Conservation (phyloP, 768 basidiomycete genomes). For the Leucogyrophana mollusca region DNA sequence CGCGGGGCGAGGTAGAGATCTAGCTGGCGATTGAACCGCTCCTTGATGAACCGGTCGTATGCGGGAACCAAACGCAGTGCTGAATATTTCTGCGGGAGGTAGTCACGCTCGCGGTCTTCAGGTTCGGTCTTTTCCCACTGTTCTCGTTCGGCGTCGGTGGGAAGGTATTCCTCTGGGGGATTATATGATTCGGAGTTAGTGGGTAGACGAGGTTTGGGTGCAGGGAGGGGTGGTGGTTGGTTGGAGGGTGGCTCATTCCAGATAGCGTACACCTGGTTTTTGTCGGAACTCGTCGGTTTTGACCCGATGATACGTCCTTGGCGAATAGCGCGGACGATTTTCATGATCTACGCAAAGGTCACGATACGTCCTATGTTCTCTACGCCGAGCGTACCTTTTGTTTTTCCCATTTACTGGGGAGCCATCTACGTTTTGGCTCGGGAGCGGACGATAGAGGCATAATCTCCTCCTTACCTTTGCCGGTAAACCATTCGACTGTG, state of each 20-base stretch:
- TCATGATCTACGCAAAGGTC: conserved; percentile 76
- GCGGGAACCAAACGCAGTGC: conserved; percentile 89
- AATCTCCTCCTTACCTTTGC: conserved; percentile 89
- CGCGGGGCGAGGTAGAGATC: conserved; percentile 97
- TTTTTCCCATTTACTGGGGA: conserved; percentile 99
- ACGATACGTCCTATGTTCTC: conserved; percentile 3
- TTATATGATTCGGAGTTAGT: conserved; percentile 98
- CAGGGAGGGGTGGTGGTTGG: conserved; percentile 85
- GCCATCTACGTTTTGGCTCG: conserved; percentile 95
- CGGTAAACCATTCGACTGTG: conserved; percentile 95
- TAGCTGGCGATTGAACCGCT: conserved; percentile 90
- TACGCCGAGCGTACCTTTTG: conserved; percentile 68
- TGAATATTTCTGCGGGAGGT: conserved; percentile 83
- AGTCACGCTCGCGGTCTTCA: conserved; percentile 88
- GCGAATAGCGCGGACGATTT: conserved; percentile 97
- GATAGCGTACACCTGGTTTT: conserved; percentile 78
- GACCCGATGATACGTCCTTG: conserved; percentile 91
- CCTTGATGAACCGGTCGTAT: conserved; percentile 88
- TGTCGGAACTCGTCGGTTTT: conserved; percentile 68
- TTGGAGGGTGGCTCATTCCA: conserved; percentile 81
- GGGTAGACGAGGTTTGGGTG: conserved; percentile 87
- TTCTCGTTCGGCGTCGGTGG: conserved; percentile 75
- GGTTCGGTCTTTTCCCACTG: conserved; percentile 82
- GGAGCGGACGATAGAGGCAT: conserved; percentile 92
- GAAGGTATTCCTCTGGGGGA: conserved; percentile 95